A percentile compares a stretch with the other conserved stretches of the same genome.
Evolutionary conservation across 352 stramenopile species (phyloP).

Genomic region (Globisporangium nagaii): DNA sequence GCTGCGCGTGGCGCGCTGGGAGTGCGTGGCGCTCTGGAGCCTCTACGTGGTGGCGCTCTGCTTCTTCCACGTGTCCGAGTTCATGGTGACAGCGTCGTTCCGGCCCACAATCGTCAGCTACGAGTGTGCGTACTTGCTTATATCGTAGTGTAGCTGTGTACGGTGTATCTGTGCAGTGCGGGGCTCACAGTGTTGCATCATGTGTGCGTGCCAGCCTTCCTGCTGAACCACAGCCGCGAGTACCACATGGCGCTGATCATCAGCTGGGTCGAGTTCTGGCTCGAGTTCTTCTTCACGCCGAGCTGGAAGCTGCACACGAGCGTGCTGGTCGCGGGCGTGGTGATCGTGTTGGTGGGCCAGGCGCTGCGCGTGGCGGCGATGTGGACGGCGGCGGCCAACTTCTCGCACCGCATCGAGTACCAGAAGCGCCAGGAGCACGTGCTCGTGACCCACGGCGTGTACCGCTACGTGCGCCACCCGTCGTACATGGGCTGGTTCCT

Average conservation of each 20-base stretch:
- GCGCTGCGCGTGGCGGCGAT: constrained; percentile 88
- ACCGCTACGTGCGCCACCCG: constrained; percentile 91
- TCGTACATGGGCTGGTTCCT: constrained; percentile 97
- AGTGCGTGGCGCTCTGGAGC: constrained; percentile 59
- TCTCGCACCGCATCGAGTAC: constrained; percentile 95
- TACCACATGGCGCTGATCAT: constrained; percentile 84
- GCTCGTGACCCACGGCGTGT: constrained; percentile 92
- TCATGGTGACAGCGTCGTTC: constrained; percentile 76
- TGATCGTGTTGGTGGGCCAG: constrained; percentile 83
- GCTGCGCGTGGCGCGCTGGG: constrained; percentile 28
- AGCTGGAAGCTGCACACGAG: constrained; percentile 56
- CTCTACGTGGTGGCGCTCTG: constrained; percentile 72
- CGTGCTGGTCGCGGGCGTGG: constrained; percentile 56
- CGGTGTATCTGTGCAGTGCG: background rate
- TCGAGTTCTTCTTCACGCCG: constrained; percentile 82
- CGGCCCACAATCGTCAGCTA: constrained; percentile 75
- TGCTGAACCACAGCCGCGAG: constrained; percentile 88
- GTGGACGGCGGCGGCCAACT: constrained; percentile 91
- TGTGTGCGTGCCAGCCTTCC: constrained; percentile 47
- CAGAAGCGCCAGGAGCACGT: constrained; percentile 91
- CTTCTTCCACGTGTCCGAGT: constrained; percentile 85
- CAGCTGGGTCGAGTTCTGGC: constrained; percentile 89
- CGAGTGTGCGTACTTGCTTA: constrained; percentile 50
- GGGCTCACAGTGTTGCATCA: background rate
- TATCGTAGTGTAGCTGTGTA: background rate